phyloP scores from a whole-genome alignment of 2,329 filamentous ascomycete genomes.

The Magnaporthiopsis incrustans region DNA sequence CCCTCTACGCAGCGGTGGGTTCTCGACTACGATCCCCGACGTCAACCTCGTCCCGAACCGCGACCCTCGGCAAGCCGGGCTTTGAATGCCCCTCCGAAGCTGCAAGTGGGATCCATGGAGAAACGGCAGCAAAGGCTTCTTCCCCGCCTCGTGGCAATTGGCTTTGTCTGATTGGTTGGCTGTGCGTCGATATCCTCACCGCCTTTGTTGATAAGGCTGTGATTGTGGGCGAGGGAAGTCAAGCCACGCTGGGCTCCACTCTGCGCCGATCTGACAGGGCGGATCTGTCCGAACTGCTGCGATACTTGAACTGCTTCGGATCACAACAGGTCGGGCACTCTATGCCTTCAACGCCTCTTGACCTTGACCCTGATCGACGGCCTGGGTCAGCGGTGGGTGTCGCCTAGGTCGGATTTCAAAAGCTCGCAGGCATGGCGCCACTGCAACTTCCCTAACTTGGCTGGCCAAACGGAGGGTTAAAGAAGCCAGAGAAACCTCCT shows the following conservation, averaged over 20 bases:
- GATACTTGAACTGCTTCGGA: not conserved
- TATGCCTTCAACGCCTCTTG: not conserved
- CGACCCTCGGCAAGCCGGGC: no score
- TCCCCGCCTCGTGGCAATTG: not conserved
- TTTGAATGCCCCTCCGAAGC: conserved; percentile 5
- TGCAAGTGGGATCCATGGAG: conserved; percentile 1
- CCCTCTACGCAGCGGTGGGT: not conserved
- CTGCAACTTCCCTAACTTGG: not conserved
- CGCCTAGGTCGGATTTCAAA: no score
- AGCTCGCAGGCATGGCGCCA: not conserved
- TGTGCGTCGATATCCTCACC: not conserved
- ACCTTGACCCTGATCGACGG: not conserved
- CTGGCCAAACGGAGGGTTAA: not conserved
- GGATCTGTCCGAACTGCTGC: not conserved
- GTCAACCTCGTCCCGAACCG: not conserved
- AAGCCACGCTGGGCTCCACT: no score
- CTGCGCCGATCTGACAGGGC: no score
- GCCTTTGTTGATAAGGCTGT: not conserved
- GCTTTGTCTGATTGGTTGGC: not conserved
- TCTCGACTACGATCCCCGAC: not conserved
- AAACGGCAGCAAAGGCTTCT: not conserved
- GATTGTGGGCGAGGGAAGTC: no score
- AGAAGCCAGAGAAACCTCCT: not conserved
- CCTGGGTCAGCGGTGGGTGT: not conserved
- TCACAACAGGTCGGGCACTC: not conserved